Evolutionary conservation across 2,329 filamentous ascomycete genomes (phyloP).

Genomic region (Phialophora macrospora): DNA sequence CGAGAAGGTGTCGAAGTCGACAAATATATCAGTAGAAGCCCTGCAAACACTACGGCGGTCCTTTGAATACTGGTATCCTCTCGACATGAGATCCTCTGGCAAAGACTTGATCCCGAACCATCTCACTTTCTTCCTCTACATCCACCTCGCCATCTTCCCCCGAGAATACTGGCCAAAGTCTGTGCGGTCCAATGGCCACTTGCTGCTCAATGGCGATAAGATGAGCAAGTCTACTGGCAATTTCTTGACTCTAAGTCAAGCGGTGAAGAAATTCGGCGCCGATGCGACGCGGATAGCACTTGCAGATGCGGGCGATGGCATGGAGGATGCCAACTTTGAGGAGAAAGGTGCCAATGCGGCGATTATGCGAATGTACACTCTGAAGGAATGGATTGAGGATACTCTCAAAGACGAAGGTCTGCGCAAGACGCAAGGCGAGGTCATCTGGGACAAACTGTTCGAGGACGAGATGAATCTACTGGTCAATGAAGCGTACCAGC

Average conservation of each 20-base stretch:
- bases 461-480: constrained; percentile 89
- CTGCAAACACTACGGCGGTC: constrained; percentile 83
- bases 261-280: constrained; percentile 89
- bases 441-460: constrained; percentile 87
- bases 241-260: constrained; percentile 87
- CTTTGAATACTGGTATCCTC: constrained; percentile 96
- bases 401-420: constrained; percentile 74
- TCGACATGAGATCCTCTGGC: constrained; percentile 84
- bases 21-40: constrained; percentile 73
- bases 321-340: constrained; percentile 96
- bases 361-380: constrained; percentile 80
- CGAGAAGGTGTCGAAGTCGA: constrained; percentile 67
- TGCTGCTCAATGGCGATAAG: constrained; percentile 95
- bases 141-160: constrained; percentile 87
- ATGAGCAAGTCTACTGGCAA: constrained; percentile 98
- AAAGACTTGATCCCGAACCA: constrained; percentile 95
- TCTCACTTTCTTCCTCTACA: constrained; percentile 93
- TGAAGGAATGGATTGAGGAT: constrained; percentile 93
- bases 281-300: constrained; percentile 90
- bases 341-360: constrained; percentile 91
- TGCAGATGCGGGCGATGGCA: constrained; percentile 91
- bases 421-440: constrained; percentile 67
- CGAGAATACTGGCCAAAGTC: constrained; percentile 85
- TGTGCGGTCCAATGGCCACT: constrained; percentile 87
- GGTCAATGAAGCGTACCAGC: constrained; percentile 75